Evolutionary conservation across 2,329 filamentous ascomycete genomes (phyloP), one percentile per base, ranked within the genome.

Genomic region (Phymatotrichopsis omnivora): DNA sequence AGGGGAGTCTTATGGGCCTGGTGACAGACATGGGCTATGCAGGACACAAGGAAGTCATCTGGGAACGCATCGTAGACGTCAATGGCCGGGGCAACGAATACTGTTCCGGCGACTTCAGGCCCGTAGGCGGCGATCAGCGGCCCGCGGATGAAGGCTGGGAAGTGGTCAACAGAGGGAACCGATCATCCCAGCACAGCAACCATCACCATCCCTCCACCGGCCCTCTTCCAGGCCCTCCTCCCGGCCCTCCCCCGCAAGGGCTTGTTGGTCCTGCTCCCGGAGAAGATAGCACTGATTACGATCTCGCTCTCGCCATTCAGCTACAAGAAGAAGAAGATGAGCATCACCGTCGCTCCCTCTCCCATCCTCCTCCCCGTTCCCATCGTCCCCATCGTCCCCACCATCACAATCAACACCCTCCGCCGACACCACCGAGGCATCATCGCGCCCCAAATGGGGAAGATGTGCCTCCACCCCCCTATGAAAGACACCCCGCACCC

Each of bases 291-390:
- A 93, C 33, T 67, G 77, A 95, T 64, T 87, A 95, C 58, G 84
- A 91, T 50, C 66, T 95, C 23, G 91, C 91, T 0, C 71, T 96
- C 3, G 87, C 89, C 0, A 70, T 98, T 5, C 91, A 96, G 60
- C 73, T 95, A 1, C 89, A 96, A 61, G 91, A 96, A 59, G 86
- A 94, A 61, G 89, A 96, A 62, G 85, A 95, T 53, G 79, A 85
- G 58, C 74, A 78, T 11, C 76, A 86, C 53, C 73, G 75, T n/a
- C 48, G 24, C 8, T 23, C 24, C 5, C 45, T 14, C 48, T 36
- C 7, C 23, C 33, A 19, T 28, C n/a, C 12, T 24, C 32, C 22
- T 20, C 17, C 4, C 28, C 16, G 33, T 35, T 5, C 14, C 12
- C 30, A 19, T 11, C 22, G 27, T 25, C 23, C 8, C 29, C 28